phyloP scores from a whole-genome alignment of 371 early-diverging fungal species.

The Mortierella sp. region DNA sequence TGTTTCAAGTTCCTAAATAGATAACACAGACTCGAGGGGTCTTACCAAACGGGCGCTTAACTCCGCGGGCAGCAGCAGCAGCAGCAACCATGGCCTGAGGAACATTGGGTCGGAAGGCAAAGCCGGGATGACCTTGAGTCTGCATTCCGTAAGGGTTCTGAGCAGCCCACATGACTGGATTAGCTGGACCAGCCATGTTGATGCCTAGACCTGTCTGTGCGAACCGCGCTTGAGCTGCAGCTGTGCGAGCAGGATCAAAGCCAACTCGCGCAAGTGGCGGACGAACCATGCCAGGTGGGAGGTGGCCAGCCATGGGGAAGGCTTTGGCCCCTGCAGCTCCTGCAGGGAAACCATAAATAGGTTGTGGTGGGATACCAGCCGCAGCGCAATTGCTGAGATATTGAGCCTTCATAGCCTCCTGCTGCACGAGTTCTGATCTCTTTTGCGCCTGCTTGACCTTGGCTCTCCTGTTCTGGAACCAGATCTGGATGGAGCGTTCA shows the following conservation, averaged over 20 bases:
- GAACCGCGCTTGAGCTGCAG: constrained; percentile 35
- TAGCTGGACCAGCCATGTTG: constrained; percentile 42
- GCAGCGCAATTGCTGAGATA: constrained; percentile 45
- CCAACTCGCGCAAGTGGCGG: constrained; percentile 44
- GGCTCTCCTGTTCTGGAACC: constrained; percentile 99
- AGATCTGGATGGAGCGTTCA: constrained; percentile 94
- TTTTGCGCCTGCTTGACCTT: constrained; percentile 84
- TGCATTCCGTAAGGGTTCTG: constrained; percentile 36
- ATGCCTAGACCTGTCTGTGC: constrained; percentile 49
- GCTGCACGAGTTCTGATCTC: constrained; percentile 62
- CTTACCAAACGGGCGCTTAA: constrained; percentile 52
- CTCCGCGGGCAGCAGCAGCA: constrained; percentile 33
- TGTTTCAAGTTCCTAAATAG: too few relatives aligned
- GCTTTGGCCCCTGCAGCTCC: constrained; percentile 24
- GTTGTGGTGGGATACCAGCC: constrained; percentile 44
- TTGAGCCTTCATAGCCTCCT: constrained; percentile 60
- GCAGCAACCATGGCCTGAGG: constrained; percentile 41
- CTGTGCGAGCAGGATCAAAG: constrained; percentile 43
- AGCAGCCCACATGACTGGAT: constrained; percentile 37
- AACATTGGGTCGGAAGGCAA: constrained; percentile 42
- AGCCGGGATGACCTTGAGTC: constrained; percentile 40
- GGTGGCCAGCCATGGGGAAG: constrained; percentile 40
- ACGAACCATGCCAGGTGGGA: constrained; percentile 39
- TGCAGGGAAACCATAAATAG: constrained; percentile 29
- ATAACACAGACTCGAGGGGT: too few relatives aligned